Evolutionary conservation across 345 rosid species (phyloP), one percentile per base, ranked within the genome.

Genomic region (Camelina laxa): DNA sequence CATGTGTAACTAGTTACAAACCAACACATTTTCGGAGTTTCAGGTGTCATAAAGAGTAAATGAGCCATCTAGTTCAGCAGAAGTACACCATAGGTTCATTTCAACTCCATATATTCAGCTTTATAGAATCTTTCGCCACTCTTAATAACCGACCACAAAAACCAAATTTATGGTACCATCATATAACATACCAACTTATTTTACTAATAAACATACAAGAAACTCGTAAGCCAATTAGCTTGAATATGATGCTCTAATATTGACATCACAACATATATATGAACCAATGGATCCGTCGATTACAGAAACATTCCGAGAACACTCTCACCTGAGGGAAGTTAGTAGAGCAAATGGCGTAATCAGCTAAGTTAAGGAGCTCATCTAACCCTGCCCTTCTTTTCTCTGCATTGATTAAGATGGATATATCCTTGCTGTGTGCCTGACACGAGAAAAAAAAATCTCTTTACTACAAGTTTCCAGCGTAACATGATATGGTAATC

Each of bases 341-440:
- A 49, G 85, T 82, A 8, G 89, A 83, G 86, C 97, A 93, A 67
- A 91, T 80, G 17, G 80, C 90, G 80, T 88, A 93, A 80, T 69
- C 84, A 49, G 96, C 85, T 51, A 88, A 76, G 21, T 60, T 41
- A 66, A 93, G 82, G 72, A 93, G 86, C 71, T 88, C 87, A 78
- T 91, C 84, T 55, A 91, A 45, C 14, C 92, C 85, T 76, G 59
- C 80, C 65, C 97, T 86, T 79, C 30, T 79, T 82, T 82, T 87
- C 84, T 91, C 98, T n/a, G 85, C 87, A 54, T 91, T 88, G 50
- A 93, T 71, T 73, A 93, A 72, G 74, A 93, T 85, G n/a, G 94
- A 90, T 75, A 91, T 85, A 45, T 82, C 82, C 85, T 70, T 84
- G 79, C 84, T 72, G 81, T 79, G 53, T 71, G 98, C 96, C 97